Evolutionary conservation across 2,329 filamentous ascomycete genomes (phyloP), one percentile per base, ranked within the genome.

Genomic region (Pseudocercospora macadamiae): DNA sequence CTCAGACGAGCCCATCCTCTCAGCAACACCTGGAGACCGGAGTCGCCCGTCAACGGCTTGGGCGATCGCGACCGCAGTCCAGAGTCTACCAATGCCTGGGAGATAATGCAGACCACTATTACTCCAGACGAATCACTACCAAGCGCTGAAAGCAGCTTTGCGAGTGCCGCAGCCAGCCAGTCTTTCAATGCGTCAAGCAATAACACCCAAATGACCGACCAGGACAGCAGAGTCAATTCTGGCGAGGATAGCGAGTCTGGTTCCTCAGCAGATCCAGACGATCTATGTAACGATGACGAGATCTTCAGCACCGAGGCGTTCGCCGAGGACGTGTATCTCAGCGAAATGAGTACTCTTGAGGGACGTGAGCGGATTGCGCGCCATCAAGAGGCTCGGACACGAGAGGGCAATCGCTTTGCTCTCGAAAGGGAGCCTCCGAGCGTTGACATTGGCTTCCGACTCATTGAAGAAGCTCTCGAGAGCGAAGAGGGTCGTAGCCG

Each of bases 51-150:
- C 1, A 88, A 96, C 73, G 91, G 91, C 3, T 82, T 96, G 14
- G 92, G 91, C 34, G 91, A 96, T 74, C 89, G 92, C 59, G 85
- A 91, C 63, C 86, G 91, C 66, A 96, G 91, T 73, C 77, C 91
- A n/a, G 88, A 89, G 0, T 88, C 89, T 4, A 77, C 79, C 51
- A 77, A 76, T 42, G 81, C 82, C 51, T 97, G 93, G 93, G 89
- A 93, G 60, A 91, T 87, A 2, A 85, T 97, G 54, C 79, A 92
- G 57, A 88, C 84, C 5, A 96, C 90, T 0, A 83, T 97, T 61
- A 88, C 89, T 0, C 90, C 91, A 0, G 92, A 96, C 72, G 86
- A 89, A 14, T 88, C 90, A 61, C 83, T 90, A 2, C 91, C 92
- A 0, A 96, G 89, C 66, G 84, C 86, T 1, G 86, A 89, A 26